Percentiles rank a stretch among this genome's conserved stretches.
Evolutionary conservation across 192 early-diverging fungal genomes (phyloP).

Genomic region (Entophlyctis luteolus): DNA sequence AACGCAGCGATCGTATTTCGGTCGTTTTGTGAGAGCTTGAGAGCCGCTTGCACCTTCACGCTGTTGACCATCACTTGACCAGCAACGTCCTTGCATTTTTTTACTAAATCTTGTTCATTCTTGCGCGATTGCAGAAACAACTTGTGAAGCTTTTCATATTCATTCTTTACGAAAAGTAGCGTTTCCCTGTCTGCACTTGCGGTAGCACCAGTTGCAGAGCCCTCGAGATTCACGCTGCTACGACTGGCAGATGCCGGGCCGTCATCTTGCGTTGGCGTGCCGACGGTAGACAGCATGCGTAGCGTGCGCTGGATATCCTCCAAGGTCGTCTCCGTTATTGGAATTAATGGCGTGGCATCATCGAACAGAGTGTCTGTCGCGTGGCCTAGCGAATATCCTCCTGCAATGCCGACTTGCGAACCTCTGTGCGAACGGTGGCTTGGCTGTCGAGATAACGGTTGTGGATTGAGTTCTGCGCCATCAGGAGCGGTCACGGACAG

Average conservation of each 20-base stretch:
- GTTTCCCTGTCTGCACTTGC: background rate
- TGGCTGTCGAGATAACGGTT: no score
- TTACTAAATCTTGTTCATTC: slow-evolving; percentile 44
- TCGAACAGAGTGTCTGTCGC: background rate
- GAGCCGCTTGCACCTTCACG: slow-evolving; percentile 48
- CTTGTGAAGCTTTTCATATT: slow-evolving; percentile 51
- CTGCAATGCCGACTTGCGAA: background rate
- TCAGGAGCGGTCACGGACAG: background rate
- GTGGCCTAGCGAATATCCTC: background rate
- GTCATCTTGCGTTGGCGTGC: slow-evolving; percentile 2
- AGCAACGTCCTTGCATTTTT: slow-evolving; percentile 47
- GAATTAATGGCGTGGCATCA: background rate
- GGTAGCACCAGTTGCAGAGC: background rate
- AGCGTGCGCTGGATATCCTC: slow-evolving; percentile 32
- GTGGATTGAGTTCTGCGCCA: background rate
- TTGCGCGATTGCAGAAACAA: slow-evolving; percentile 47
- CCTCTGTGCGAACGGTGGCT: no score
- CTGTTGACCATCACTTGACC: slow-evolving; percentile 44
- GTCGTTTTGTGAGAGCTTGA: slow-evolving; percentile 48
- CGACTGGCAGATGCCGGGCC: background rate
- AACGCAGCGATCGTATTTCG: slow-evolving; percentile 39
- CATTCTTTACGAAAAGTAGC: slow-evolving; percentile 27
- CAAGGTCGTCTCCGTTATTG: slow-evolving; percentile 10
- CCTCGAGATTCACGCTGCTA: background rate
- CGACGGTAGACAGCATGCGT: slow-evolving; percentile 17